A percentile compares a stretch with the other conserved stretches of the same genome.
Conservation (phyloP, 352 stramenopile genomes). For the Phytophthora citrophthora region DNA sequence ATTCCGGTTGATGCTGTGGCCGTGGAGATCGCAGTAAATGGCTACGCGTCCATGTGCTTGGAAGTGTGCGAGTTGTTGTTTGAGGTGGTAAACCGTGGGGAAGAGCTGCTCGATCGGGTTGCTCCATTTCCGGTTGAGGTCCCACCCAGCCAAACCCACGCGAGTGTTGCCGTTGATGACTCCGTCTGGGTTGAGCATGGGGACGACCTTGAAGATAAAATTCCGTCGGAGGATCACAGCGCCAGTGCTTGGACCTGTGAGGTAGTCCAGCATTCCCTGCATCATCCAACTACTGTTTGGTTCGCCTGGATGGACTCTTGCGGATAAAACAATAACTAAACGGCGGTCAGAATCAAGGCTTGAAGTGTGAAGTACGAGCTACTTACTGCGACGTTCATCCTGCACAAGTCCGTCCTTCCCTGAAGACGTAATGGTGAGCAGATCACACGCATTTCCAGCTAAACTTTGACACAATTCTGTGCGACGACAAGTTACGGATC, state of each 20-base stretch:
- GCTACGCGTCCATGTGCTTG: conserved; percentile 67
- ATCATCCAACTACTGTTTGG: conserved; percentile 93
- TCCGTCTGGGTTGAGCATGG: conserved; percentile 94
- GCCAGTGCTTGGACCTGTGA: conserved; percentile 68
- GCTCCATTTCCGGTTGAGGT: conserved; percentile 86
- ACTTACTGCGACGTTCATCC: conserved; percentile 61
- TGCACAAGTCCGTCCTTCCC: conserved; percentile 43
- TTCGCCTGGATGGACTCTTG: conserved; percentile 90
- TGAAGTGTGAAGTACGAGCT: background rate
- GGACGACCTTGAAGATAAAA: conserved; percentile 92
- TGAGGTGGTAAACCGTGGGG: conserved; percentile 82
- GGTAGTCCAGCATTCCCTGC: conserved; percentile 92
- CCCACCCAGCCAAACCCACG: conserved; percentile 84
- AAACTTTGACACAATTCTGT: conserved; percentile 88
- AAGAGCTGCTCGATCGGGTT: conserved; percentile 81
- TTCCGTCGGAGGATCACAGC: conserved; percentile 72
- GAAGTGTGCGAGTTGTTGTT: conserved; percentile 68
- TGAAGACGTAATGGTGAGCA: conserved; percentile 89
- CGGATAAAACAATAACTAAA: conserved; percentile 84
- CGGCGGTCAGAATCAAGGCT: too few species aligned
- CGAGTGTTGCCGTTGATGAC: conserved; percentile 94
- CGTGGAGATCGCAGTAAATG: conserved; percentile 87
- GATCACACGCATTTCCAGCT: conserved; percentile 81
- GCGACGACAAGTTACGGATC: conserved; percentile 51
- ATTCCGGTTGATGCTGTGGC: conserved; percentile 84